Conservation (phyloP, 2,329 filamentous ascomycete species). For the Fusarium xyrophilum region DNA sequence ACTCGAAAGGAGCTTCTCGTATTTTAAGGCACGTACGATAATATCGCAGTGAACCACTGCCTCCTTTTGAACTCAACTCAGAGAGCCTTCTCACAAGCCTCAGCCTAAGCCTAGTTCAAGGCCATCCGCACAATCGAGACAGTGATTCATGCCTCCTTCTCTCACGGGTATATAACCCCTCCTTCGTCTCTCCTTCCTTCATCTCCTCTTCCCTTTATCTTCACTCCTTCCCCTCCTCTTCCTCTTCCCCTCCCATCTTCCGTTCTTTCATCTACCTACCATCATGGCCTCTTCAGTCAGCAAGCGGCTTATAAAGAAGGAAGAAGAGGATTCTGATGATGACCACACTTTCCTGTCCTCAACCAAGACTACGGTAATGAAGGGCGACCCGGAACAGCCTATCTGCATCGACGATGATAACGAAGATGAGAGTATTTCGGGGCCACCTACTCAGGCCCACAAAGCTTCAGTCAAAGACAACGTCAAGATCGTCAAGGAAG, state of each 20-base stretch:
- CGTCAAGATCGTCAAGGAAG: neutral
- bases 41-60: fast-evolving
- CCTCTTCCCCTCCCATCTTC: neutral
- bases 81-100: fast-evolving
- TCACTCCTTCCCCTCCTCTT: neutral
- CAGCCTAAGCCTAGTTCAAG: neutral
- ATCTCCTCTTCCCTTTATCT: neutral
- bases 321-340: fast-evolving
- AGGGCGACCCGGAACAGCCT: fast-evolving
- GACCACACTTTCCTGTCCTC: fast-evolving
- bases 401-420: fast-evolving
- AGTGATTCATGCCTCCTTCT: neutral
- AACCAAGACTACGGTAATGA: fast-evolving
- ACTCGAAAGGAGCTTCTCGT: neutral
- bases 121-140: neutral
- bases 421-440: neutral
- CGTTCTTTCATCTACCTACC: fast-evolving
- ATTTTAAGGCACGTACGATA: fast-evolving
- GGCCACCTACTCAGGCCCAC: fast-evolving
- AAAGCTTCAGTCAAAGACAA: fast-evolving
- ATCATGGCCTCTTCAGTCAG: fast-evolving
- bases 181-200: neutral
- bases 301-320: fast-evolving
- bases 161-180: neutral
- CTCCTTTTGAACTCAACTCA: neutral